Evolutionary conservation across 73 alveolate genomes (phyloP).

Genomic region (Breviolum minutum): DNA sequence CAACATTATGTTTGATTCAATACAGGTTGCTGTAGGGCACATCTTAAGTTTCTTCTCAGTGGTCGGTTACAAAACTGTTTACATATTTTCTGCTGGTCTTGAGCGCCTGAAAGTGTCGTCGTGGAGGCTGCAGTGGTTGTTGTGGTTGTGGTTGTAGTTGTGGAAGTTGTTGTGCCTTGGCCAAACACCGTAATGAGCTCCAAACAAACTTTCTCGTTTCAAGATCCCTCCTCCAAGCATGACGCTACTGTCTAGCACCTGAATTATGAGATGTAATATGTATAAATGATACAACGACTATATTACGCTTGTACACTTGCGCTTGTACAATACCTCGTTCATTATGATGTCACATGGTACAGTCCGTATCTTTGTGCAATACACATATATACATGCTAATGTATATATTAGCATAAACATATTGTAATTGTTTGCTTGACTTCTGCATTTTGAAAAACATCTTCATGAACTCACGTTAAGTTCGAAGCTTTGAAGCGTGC

Average conservation of each 20-base stretch:
- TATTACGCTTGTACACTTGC: no score
- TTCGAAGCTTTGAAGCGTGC: neutral
- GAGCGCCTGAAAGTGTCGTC: neutral
- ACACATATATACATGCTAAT: neutral
- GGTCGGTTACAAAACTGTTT: no score
- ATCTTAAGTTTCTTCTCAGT: no score
- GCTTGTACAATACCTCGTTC: no score
- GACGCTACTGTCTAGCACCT: no score
- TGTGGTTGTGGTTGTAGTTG: neutral
- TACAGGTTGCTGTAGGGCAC: no score
- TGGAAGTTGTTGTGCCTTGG: slow-evolving; percentile 1
- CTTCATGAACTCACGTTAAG: neutral
- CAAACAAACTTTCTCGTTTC: no score
- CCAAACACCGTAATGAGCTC: neutral
- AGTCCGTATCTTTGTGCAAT: neutral
- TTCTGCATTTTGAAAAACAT: no score
- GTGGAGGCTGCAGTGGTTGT: neutral
- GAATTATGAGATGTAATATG: no score
- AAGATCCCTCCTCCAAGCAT: no score
- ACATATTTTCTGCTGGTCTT: neutral
- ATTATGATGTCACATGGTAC: neutral
- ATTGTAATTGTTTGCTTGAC: neutral
- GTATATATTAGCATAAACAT: neutral
- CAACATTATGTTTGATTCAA: no score
- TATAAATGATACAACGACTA: no score